These are phyloP conservation scores for Ambrosia artemisiifolia DNA, from an alignment of 129 eudicot genomes.

Conservation along the genomic window DNA sequence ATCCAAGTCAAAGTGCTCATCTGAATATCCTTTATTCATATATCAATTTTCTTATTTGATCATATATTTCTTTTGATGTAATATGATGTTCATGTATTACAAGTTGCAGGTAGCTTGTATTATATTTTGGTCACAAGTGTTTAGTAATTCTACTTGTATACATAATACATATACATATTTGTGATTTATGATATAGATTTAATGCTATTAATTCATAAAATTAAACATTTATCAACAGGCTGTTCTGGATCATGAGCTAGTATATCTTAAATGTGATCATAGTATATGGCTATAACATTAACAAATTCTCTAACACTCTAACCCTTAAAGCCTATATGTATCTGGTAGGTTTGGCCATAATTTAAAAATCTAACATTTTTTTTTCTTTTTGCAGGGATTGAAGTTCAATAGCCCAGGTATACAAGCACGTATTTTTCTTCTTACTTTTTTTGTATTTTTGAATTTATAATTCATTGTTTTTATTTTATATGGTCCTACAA, in stretches of 20 bases:
- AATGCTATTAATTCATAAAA: constrained; percentile 6
- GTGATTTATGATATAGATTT: background rate
- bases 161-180: background rate
- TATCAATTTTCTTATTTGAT: background rate
- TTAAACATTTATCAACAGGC: constrained; percentile 49
- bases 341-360: constrained; percentile 56
- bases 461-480: constrained; percentile 1
- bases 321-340: constrained; percentile 79
- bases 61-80: background rate
- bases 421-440: background rate
- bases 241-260: constrained; percentile 96
- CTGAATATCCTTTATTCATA: background rate
- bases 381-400: constrained; percentile 53
- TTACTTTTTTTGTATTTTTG: background rate
- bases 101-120: constrained; percentile 74
- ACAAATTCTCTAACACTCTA: constrained; percentile 80
- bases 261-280: constrained; percentile 97
- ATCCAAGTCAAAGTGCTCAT: background rate
- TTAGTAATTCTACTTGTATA: constrained; percentile 2
- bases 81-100: constrained; percentile 1
- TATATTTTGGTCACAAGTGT: background rate
- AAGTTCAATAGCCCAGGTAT: constrained; percentile 77
- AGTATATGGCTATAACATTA: constrained; percentile 84
- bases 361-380: background rate
- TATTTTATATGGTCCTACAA: constrained; percentile 48